phyloP scores from a whole-genome alignment of 2,329 filamentous ascomycete species.

The Sclerotinia trifoliorum region DNA sequence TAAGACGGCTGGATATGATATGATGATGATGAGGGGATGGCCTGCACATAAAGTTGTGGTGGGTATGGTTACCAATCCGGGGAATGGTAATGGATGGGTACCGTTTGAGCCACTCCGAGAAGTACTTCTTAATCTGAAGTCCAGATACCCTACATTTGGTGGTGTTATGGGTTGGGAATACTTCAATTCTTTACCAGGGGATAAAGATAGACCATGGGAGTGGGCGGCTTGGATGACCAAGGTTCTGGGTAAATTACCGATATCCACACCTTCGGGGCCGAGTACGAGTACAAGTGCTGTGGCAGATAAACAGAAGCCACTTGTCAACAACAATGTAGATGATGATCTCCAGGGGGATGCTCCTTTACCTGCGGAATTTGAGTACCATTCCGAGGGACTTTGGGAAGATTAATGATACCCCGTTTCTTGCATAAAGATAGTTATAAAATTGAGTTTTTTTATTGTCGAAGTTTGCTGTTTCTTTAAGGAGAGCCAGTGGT shows the following conservation, averaged over 20 bases:
- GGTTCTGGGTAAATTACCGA: conserved; percentile 11
- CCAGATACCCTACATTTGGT: conserved; percentile 68
- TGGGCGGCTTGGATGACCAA: conserved; percentile 68
- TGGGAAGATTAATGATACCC: conserved; percentile 23
- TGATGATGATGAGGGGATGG: conserved; percentile 65
- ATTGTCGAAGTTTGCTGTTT: not conserved
- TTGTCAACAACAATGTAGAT: conserved; percentile 14
- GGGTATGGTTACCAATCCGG: conserved; percentile 76
- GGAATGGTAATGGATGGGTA: conserved; percentile 69
- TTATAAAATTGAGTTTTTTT: not conserved
- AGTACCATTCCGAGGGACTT: conserved; percentile 30
- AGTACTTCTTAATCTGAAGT: conserved; percentile 56
- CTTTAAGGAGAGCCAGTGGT: not conserved
- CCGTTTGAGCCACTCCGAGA: conserved; percentile 55
- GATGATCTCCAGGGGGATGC: conserved; percentile 24
- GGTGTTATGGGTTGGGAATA: conserved; percentile 97
- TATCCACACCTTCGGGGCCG: not conserved
- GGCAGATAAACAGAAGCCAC: not conserved
- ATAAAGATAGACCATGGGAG: conserved; percentile 63
- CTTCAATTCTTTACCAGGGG: conserved; percentile 75
- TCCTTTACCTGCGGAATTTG: conserved; percentile 27
- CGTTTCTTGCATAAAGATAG: not conserved
- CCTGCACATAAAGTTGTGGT: conserved; percentile 70
- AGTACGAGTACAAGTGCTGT: not conserved
- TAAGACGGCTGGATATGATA: conserved; percentile 49